Conservation (phyloP, 2,329 filamentous ascomycete genomes). For the Xylariaceae sp. region DNA sequence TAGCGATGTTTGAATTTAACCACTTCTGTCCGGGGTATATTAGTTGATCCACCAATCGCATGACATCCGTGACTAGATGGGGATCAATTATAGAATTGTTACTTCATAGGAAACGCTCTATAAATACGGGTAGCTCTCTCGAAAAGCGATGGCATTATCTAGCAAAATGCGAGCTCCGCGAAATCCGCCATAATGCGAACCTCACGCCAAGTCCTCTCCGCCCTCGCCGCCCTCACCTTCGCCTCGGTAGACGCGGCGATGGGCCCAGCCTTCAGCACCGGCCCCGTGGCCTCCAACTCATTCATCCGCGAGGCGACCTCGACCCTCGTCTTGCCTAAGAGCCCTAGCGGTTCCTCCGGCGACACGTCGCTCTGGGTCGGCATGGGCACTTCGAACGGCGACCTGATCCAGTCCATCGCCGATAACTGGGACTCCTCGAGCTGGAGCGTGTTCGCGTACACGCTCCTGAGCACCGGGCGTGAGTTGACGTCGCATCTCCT, state of each 20-base stretch:
- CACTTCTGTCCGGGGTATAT: not conserved
- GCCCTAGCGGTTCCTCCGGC: slow-evolving; percentile 41
- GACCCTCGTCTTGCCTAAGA: slow-evolving; percentile 45
- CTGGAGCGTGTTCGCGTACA: slow-evolving; percentile 50
- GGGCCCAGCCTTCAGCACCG: slow-evolving; percentile 47
- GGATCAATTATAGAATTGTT: not conserved
- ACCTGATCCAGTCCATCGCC: slow-evolving; percentile 51
- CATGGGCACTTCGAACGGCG: slow-evolving; percentile 50
- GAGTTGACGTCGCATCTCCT: slow-evolving; percentile 1
- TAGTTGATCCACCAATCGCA: not conserved
- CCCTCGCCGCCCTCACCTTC: slow-evolving; percentile 3
- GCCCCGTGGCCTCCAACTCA: slow-evolving; percentile 42
- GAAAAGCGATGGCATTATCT: not conserved
- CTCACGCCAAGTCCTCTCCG: slow-evolving; percentile 1
- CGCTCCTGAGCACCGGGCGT: slow-evolving; percentile 40
- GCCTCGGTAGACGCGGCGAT: slow-evolving; percentile 31
- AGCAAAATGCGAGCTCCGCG: not conserved
- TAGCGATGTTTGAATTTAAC: not conserved
- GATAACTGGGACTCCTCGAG: slow-evolving; percentile 39
- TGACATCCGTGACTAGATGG: not conserved
- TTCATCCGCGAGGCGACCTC: slow-evolving; percentile 49
- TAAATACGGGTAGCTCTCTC: not conserved
- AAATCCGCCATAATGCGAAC: not conserved
- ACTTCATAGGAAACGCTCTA: not conserved
- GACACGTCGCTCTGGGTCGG: slow-evolving; percentile 50